These are phyloP conservation scores for Pittosporum tobira DNA, from an alignment of 129 eudicot genomes.

Conservation along the genomic window DNA sequence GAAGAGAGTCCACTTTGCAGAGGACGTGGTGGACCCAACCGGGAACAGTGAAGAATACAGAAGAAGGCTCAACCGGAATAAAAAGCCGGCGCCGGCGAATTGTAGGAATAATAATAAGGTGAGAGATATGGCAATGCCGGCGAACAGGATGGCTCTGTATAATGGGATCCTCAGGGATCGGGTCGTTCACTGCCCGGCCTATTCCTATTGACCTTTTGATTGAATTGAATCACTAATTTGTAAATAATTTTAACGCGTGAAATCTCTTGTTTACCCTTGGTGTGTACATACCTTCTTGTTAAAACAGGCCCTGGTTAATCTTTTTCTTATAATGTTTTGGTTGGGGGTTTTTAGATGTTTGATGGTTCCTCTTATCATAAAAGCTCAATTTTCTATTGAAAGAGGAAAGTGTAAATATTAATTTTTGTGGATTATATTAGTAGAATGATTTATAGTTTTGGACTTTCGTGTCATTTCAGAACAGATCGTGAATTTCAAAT, in stretches of 20 bases:
- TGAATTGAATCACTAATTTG: background rate
- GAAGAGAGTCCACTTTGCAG: constrained; percentile 73
- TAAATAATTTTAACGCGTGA: constrained; percentile 10
- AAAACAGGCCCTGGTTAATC: background rate
- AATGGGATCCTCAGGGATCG: constrained; percentile 71
- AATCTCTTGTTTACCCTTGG: constrained; percentile 23
- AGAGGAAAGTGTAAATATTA: constrained; percentile 8
- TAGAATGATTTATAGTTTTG: too few relatives aligned
- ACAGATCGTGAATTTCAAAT: too few relatives aligned
- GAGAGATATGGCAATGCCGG: constrained; percentile 42
- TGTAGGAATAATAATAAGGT: constrained; percentile 17
- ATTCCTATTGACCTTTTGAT: constrained; percentile 32
- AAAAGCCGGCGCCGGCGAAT: constrained; percentile 3
- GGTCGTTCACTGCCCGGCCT: constrained; percentile 40
- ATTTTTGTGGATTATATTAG: too few relatives aligned
- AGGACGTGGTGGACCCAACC: constrained; percentile 74
- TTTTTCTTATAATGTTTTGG: constrained; percentile 2
- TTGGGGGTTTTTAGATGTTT: background rate
- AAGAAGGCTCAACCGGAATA: constrained; percentile 10
- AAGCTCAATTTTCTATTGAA: constrained; percentile 12
- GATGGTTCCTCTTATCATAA: constrained; percentile 12
- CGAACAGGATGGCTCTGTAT: constrained; percentile 67
- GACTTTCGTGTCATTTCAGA: too few relatives aligned
- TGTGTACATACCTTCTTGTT: background rate
- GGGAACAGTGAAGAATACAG: constrained; percentile 73